Evolutionary conservation across 116 monocot genomes (phyloP), one percentile per base, ranked within the genome.

Genomic region (Iris pallida): DNA sequence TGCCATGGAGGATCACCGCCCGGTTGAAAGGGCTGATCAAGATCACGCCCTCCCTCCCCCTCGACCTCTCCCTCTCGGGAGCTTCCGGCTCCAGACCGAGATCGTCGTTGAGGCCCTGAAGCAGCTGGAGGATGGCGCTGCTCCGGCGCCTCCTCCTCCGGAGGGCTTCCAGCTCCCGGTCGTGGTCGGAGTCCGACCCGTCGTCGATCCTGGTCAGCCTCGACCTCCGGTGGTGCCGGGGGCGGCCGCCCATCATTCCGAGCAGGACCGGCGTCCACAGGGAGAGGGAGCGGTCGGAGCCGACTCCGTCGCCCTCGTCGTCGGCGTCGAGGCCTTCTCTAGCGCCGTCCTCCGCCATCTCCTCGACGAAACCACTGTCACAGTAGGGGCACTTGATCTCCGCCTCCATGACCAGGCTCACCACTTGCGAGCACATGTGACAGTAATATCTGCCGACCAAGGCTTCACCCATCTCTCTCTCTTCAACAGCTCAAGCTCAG

Each of bases 331-430:
- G n/a, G n/a, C 40, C 7, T 40, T 11, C 42, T 7, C 53, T 20
- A n/a, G 46, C 57, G 2, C 45, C 63, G 13, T 59, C 59, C 16
- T 71, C 61, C 20, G 47, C 47, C 74, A 85, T 77, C 49, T 81
- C 85, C 64, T 85, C 81, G 2, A 85, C 71, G 60, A 85, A 85
- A 0, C 78, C 85, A 19, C 63, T 54, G 18, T 81, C 75, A 59
- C 85, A 85, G 8, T 58, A 65, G 20, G 83, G 83, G 65, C 83
- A 83, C 47, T 83, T 85, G 6, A 72, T 61, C 59, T 85, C 81
- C 7, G 58, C 54, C 13, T 70, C 80, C 59, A 74, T 83, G 42
- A 68, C 45, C 9, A 81, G 81, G 53, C 59, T 59, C 8, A 85
- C 81, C 18, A 64, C 65, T 48, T 68, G 74, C 9, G 12, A 14